Evolutionary conservation across 208 protist species (phyloP).

Genomic region (Trypanosoma avium): DNA sequence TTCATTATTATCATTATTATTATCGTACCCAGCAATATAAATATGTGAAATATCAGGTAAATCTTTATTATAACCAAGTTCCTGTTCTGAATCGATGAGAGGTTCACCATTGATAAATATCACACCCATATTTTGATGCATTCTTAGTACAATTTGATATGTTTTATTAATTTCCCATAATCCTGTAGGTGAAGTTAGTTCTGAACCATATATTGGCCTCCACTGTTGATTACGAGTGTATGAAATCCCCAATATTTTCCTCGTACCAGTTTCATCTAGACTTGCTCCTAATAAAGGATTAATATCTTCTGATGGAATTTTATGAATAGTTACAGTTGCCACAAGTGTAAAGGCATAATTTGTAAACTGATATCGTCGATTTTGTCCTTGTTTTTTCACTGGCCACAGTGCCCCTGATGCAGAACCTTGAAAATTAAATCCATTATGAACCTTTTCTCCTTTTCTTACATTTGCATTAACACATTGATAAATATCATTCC

Average conservation of each 20-base stretch:
- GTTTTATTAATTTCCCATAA: neutral
- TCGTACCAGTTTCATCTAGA: neutral
- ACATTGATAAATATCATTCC: conserved; percentile 5
- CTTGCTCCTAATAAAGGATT: neutral
- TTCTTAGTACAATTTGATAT: neutral
- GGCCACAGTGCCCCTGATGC: too few species aligned
- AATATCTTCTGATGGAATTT: neutral
- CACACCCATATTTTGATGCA: neutral
- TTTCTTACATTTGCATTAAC: conserved; percentile 5
- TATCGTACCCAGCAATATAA: too few species aligned
- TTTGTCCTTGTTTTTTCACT: neutral
- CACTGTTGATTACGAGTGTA: neutral
- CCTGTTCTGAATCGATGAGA: neutral
- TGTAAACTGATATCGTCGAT: neutral
- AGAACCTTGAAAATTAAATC: too few species aligned
- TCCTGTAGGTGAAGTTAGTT: neutral
- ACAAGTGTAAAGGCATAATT: neutral
- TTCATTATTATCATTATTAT: neutral
- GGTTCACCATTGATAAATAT: neutral
- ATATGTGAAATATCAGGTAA: neutral
- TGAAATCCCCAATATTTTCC: neutral
- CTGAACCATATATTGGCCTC: neutral
- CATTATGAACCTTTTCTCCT: neutral
- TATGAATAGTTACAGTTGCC: neutral
- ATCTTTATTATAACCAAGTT: neutral